Percentiles rank a stretch among this genome's conserved stretches.
phyloP scores from a whole-genome alignment of 441 rosid genomes.

The Erodium chrysanthum region DNA sequence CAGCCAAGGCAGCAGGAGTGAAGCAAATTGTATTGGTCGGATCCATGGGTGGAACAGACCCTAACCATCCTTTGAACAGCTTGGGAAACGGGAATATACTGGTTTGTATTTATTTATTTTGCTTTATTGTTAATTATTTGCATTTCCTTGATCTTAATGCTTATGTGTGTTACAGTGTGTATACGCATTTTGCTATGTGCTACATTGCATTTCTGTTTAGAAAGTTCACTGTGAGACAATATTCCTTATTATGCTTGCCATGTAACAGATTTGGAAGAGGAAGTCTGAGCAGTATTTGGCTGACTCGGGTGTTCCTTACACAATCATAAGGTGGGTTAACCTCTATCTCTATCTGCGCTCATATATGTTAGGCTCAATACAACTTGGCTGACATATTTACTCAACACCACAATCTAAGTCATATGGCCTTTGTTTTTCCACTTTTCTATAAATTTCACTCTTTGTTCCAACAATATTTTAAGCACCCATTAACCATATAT shows the following conservation, averaged over 20 bases:
- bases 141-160: not conserved
- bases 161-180: no score
- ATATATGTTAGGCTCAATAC: not conserved
- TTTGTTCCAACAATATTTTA: not conserved
- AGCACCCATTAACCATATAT: not conserved
- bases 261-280: conserved; percentile 83
- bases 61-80: conserved; percentile 73
- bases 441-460: no score
- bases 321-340: conserved; percentile 59
- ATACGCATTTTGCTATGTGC: not conserved
- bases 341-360: not conserved
- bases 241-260: not conserved
- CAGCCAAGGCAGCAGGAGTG: conserved; percentile 87
- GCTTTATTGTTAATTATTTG: not conserved
- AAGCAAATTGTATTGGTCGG: conserved; percentile 77
- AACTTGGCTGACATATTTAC: not conserved
- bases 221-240: not conserved
- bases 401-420: not conserved
- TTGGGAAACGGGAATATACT: conserved; percentile 85
- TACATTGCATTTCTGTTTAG: not conserved
- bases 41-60: conserved; percentile 93
- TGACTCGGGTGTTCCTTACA: conserved; percentile 85
- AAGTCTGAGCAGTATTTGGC: conserved; percentile 96
- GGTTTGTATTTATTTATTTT: conserved; percentile 33
- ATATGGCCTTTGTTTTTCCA: not conserved